Percentiles rank a stretch among this genome's conserved stretches.
Evolutionary conservation across 306 rosid species (phyloP).

Genomic region (Luffa aegyptiaca): DNA sequence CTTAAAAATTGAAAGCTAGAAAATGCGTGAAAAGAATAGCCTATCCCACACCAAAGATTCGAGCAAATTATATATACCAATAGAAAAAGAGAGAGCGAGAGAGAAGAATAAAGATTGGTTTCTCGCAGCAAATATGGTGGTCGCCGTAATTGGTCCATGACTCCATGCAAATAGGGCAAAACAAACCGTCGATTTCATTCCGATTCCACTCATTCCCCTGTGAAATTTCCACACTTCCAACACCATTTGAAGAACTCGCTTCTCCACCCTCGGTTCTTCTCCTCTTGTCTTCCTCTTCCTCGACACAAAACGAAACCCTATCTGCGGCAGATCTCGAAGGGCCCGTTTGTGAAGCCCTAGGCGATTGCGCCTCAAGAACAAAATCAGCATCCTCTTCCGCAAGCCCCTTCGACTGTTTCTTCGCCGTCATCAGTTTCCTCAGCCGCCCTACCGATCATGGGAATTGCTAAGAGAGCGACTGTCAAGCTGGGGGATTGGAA

Average conservation of each 20-base stretch:
- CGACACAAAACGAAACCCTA: constrained; percentile 9
- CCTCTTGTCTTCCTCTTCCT: constrained; percentile 44
- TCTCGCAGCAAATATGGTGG: constrained; percentile 55
- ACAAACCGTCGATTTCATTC: constrained; percentile 46
- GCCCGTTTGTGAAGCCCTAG: constrained; percentile 20
- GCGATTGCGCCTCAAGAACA: constrained; percentile 10
- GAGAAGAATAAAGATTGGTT: not conserved
- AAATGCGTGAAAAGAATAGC: not conserved
- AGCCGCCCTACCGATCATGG: too few relatives aligned
- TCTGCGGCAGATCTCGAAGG: constrained; percentile 12
- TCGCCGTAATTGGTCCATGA: constrained; percentile 57
- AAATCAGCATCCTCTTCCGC: constrained; percentile 20
- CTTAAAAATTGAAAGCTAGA: not conserved
- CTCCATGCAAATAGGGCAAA: constrained; percentile 85
- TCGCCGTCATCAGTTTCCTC: constrained; percentile 11
- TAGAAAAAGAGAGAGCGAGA: not conserved
- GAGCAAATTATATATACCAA: not conserved
- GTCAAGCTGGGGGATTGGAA: too few relatives aligned
- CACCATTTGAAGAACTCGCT: constrained; percentile 19
- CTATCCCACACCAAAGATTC: not conserved
- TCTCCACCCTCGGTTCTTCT: constrained; percentile 46
- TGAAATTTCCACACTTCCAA: constrained; percentile 19
- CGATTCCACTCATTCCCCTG: constrained; percentile 42
- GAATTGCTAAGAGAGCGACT: too few relatives aligned
- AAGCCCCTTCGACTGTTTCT: constrained; percentile 3